Base-by-base conservation (phyloP, 352 stramenopile species). In the Thalassiosira exigua region DNA sequence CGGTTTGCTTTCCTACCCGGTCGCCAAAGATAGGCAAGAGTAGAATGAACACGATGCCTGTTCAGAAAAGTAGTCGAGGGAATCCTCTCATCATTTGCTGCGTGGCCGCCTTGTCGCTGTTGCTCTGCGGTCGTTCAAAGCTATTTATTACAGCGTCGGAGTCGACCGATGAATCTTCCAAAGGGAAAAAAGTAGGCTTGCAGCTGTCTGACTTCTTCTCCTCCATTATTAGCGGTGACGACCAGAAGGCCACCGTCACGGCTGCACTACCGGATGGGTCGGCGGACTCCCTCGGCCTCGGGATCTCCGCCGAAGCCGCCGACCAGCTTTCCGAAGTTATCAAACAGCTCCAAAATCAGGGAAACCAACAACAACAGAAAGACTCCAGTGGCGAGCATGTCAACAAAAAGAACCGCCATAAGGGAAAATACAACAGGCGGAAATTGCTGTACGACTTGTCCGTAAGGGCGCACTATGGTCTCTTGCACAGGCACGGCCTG, bases 391-490 rank as follows among this genome's bases (percentile, higher is more conserved):
- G 5, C 17, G 5, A 21, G 17, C 7, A 56, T 21, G 46, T 22
- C 24, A 9, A 30, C 17, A 30, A 9, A 56, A 30, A 21, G n/a
- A 21, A 21, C 17, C 46, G n/a, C n/a, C 5, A 5, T 4, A 44
- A 14, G 36, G 36, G 7, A 14, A 56, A 56, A 21, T 30, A 30
- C 9, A 85, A 80, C 61, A 59, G 67, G 36, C 67, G 78, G 32
- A 82, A 76, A 42, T 27, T 70, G 24, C 54, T 85, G 22, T 85
- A 85, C 57, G 67, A 79, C 41, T 67, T 78, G 36, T 85, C 78
- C 2, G 48, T 85, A 1, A 56, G 42, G 19, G 44, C 58, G 14
- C 78, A 85, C 44, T 85, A 82, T 66, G 69, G 67, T 50, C 61
- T 78, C 27, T 14, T 79, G 0, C 32, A 52, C 26, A 53, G 60